Evolutionary conservation across 139 green algal species (phyloP).

Genomic region (Chlorokybus atmophyticus): DNA sequence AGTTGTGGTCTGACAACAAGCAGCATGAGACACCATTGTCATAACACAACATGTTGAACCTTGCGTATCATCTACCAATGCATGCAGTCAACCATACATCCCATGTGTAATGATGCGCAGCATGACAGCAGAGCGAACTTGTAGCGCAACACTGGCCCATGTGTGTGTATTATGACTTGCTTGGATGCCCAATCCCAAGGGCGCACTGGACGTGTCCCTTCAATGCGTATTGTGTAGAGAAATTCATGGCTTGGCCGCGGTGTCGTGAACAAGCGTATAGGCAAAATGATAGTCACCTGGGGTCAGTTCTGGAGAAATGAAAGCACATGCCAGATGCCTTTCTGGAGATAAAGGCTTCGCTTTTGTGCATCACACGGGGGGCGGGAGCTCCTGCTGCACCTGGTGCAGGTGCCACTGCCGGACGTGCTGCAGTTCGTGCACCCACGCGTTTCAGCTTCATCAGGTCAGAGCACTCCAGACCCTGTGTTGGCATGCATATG

Average conservation of each 20-base stretch:
- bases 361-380: conserved; percentile 7
- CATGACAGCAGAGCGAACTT: background rate
- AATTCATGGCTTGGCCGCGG: background rate
- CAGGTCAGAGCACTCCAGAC: conserved; percentile 60
- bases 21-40: background rate
- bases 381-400: conserved; percentile 2
- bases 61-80: background rate
- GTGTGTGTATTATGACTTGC: background rate
- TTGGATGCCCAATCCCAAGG: conserved; percentile 1
- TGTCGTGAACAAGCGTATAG: too few relatives aligned
- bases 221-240: background rate
- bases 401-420: background rate
- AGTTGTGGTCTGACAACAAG: background rate
- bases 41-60: background rate
- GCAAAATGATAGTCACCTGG: conserved; percentile 19
- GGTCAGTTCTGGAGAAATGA: conserved; percentile 54
- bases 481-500: conserved; percentile 33
- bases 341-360: conserved; percentile 61
- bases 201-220: background rate
- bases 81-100: background rate
- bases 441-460: conserved; percentile 64
- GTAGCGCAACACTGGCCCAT: conserved; percentile 35
- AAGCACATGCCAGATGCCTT: conserved; percentile 62
- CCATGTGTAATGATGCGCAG: background rate
- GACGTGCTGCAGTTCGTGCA: background rate